Evolutionary conservation across 352 stramenopile genomes (phyloP).

Genomic region (Globisporangium sylvaticum): DNA sequence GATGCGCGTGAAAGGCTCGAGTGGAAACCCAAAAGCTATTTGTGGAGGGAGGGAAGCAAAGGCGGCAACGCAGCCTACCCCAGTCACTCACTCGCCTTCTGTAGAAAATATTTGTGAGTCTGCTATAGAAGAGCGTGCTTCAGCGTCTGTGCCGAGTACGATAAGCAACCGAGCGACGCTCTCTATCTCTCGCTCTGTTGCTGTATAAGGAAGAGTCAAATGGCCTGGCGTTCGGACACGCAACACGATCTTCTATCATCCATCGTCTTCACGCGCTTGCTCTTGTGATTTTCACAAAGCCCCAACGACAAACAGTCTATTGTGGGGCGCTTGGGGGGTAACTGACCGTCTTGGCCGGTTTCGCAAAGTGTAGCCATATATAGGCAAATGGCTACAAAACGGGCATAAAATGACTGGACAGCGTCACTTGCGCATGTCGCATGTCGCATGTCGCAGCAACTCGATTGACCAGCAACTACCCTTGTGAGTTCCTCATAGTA

Average conservation of each 20-base stretch:
- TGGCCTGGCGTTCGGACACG: conserved; percentile 4
- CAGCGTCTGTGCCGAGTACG: conserved; percentile 4
- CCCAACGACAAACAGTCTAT: background rate
- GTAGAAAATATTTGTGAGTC: too few species aligned
- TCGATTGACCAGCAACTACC: background rate
- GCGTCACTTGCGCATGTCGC: background rate
- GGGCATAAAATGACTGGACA: background rate
- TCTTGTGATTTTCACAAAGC: background rate
- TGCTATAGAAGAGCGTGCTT: too few species aligned
- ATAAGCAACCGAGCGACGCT: background rate
- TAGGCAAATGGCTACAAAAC: background rate
- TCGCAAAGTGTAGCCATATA: conserved; percentile 1
- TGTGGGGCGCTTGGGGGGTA: background rate
- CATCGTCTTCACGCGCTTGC: background rate
- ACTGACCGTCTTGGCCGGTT: background rate
- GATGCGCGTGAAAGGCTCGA: background rate
- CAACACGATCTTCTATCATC: conserved; percentile 1
- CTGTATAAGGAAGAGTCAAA: background rate
- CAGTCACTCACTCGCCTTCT: background rate
- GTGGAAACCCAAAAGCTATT: conserved; percentile 9
- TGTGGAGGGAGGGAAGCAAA: background rate
- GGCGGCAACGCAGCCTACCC: background rate
- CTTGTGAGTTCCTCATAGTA: background rate
- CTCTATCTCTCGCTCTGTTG: background rate
- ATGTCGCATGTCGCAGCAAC: background rate